Conservation (phyloP, 306 rosid species). For the Prosopis cineraria region DNA sequence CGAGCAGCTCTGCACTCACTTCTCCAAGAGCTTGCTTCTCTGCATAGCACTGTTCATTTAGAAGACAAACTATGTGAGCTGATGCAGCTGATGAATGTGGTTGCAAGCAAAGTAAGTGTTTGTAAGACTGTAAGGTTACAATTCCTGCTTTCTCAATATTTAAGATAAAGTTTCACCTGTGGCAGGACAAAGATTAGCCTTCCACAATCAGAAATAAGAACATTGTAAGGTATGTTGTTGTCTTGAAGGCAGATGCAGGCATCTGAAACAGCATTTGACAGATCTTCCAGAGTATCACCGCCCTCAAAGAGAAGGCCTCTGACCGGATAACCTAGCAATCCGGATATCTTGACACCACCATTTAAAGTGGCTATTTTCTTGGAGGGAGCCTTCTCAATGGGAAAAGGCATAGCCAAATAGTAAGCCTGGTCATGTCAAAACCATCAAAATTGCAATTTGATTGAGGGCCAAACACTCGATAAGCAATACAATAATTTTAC, state of each 20-base stretch:
- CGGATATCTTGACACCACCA: conserved; percentile 62
- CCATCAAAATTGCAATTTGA: conserved; percentile 18
- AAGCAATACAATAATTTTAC: conserved; percentile 4
- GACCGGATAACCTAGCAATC: conserved; percentile 74
- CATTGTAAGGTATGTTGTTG: conserved; percentile 86
- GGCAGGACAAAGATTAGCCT: conserved; percentile 76
- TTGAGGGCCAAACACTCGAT: background rate
- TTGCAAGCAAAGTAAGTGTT: background rate
- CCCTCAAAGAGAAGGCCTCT: conserved; percentile 89
- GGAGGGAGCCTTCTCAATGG: conserved; percentile 86
- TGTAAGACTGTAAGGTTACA: background rate
- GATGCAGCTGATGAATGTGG: background rate
- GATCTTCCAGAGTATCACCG: conserved; percentile 54
- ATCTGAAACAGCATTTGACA: conserved; percentile 74
- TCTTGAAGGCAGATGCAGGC: conserved; percentile 91
- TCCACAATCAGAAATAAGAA: conserved; percentile 84
- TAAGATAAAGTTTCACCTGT: conserved; percentile 62
- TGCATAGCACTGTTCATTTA: conserved; percentile 80
- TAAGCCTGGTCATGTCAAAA: conserved; percentile 65
- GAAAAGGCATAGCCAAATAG: conserved; percentile 82
- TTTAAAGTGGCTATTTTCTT: conserved; percentile 50
- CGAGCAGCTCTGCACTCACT: conserved; percentile 85
- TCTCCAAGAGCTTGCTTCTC: conserved; percentile 99
- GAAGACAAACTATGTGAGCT: background rate
- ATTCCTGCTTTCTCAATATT: background rate